Evolutionary conservation across 371 early-diverging fungal species (phyloP), one percentile per base, ranked within the genome.

Genomic region (Chytridium lagenaria): DNA sequence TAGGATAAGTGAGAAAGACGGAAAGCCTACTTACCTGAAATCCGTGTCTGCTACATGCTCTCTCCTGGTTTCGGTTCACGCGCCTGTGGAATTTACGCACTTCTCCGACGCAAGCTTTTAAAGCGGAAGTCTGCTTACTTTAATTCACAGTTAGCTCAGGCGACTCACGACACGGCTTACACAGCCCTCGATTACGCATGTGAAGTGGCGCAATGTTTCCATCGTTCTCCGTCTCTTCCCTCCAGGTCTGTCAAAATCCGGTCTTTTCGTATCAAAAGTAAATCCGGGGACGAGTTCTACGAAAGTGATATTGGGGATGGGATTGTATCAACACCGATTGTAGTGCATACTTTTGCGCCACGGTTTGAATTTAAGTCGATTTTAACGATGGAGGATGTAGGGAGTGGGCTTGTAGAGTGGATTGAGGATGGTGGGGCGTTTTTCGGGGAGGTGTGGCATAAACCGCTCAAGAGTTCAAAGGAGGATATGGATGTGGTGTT

Each of bases 381-480:
- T 12, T 7, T 82, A 33, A 30, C 63, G 0, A n/a, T 82, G 2
- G 50, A 65, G 26, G 73, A 61, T 16, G 31, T 76, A 10, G 78
- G 76, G 34, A 71, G 61, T 12, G 63, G 69, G 5, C 39, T 79
- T 1, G 28, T 79, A 16, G 3, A 70, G 15, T 81, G 79, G 79
- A 79, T 81, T 33, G 38, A 52, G 28, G 26, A 71, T 15, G 80
- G 75, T 31, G 79, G 77, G 5, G 39, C 65, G 19, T 70, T 72
- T 1, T 36, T 69, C 16, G 82, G 79, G 3, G 75, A 77, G 59
- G 61, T 81, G 26, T 79, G 82, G 82, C 75, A 77, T 49, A 26
- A 36, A 30, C 51, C 15, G 5, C 37, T 33, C 39, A 65, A 50
- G 22, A 69, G 12, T 44, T 44, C 44, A 23, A 30, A 57, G 28